Evolutionary conservation across 2,329 filamentous ascomycete genomes (phyloP), one percentile per base, ranked within the genome.

Genomic region (Botrytis galanthina): DNA sequence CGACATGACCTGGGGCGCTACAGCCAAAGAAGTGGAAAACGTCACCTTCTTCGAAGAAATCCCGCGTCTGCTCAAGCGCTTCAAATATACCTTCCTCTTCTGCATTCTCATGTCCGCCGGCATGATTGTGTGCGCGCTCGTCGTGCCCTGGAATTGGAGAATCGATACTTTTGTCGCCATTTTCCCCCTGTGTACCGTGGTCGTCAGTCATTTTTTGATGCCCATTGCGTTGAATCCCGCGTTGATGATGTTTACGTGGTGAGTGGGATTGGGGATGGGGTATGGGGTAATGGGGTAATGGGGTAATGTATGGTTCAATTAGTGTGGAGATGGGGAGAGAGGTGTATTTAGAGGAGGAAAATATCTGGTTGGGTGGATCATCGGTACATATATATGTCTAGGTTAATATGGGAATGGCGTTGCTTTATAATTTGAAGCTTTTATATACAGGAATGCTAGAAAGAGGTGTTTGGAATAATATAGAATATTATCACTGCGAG

Each of bases 41-140:
- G 91, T 92, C 29, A 92, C 93, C 82, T 97, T 97, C 83, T 95
- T 95, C 83, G 92, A 93, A 74, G 93, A 96, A 81, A 88, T 95
- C 29, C 91, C 92, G 42, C 92, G 92, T 80, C 92, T 97, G 60
- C 81, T 95, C 78, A 91, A 90, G 83, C 90, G 89, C 80, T 93
- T 94, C 82, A 89, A 91, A 81, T 85, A 82, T 78, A 80, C 79
- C 76, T 74, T 81, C 83, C 73, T 80, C 77, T 67, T 77, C 80
- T 74, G 75, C 80, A 61, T 81, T 35, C 74, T 74, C 51, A 78
- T 94, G 92, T 84, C 92, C 88, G 82, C 89, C 86, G 72, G 77
- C 5, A 79, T 80, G 76, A 92, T 93, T 81, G 80, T 88, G 63
- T 89, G 89, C 46, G 91, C 85, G 0, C 83, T 86, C 0, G 92